A percentile compares a stretch with the other conserved stretches of the same genome.
Evolutionary conservation across 2,329 filamentous ascomycete genomes (phyloP).

Genomic region (Penicillium sp.): DNA sequence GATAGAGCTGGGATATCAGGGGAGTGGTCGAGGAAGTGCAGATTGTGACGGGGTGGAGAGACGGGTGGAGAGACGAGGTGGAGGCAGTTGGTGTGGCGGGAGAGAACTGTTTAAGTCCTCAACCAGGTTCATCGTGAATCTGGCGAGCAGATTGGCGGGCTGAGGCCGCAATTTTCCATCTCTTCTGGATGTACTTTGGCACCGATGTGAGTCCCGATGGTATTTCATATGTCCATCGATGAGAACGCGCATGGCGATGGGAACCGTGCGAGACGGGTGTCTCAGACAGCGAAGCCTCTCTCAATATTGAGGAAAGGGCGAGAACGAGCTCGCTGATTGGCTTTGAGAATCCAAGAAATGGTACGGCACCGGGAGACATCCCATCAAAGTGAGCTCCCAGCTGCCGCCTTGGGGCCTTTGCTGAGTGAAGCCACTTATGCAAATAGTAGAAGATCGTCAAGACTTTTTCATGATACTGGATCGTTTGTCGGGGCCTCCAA

Average conservation of each 20-base stretch:
- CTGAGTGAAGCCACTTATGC: conserved; percentile 16
- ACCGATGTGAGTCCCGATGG: background rate
- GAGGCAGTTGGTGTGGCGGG: background rate
- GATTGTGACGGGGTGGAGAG: background rate
- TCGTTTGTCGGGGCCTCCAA: conserved; percentile 12
- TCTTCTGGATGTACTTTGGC: background rate
- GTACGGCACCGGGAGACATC: background rate
- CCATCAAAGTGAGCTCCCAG: background rate
- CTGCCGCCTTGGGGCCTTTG: conserved; percentile 8
- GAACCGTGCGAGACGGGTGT: background rate
- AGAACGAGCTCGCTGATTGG: background rate
- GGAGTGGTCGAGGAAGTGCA: background rate
- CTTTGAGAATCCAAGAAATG: background rate
- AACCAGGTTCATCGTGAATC: background rate
- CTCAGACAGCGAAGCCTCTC: background rate
- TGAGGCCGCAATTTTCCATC: background rate
- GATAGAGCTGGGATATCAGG: conserved; percentile 6
- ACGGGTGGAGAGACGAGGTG: background rate
- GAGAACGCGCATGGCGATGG: background rate
- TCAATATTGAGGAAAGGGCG: background rate
- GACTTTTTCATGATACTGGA: conserved; percentile 19
- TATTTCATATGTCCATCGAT: background rate
- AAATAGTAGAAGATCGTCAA: conserved; percentile 10
- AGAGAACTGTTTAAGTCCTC: background rate
- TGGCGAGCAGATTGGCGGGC: background rate